Percentiles rank a stretch among this genome's conserved stretches.
Conservation (phyloP, 2,329 filamentous ascomycete genomes). For the Harringtonia lauricola region DNA sequence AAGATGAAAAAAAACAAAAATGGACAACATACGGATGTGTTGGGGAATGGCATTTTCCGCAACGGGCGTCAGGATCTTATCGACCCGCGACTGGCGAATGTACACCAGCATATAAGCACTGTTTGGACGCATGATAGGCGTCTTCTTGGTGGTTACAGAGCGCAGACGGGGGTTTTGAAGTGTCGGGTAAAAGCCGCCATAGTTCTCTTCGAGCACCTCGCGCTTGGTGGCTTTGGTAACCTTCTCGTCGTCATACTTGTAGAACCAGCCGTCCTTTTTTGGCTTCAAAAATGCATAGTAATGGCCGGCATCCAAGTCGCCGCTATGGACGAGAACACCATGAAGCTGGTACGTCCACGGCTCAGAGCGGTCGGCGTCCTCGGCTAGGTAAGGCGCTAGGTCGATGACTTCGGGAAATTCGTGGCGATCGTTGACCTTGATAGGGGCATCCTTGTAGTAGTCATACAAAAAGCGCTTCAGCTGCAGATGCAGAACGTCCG, state of each 20-base stretch:
- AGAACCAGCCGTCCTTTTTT: slow-evolving; percentile 85
- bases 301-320: slow-evolving; percentile 92
- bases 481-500: slow-evolving; percentile 86
- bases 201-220: slow-evolving; percentile 94
- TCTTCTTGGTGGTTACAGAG: slow-evolving; percentile 39
- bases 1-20: not conserved
- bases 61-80: slow-evolving; percentile 69
- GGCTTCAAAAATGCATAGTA: slow-evolving; percentile 98
- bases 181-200: slow-evolving; percentile 68
- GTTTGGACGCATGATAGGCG: slow-evolving; percentile 52
- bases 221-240: slow-evolving; percentile 88
- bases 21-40: slow-evolving; percentile 56
- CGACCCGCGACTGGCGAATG: slow-evolving; percentile 76
- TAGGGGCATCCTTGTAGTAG: slow-evolving; percentile 91
- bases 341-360: slow-evolving; percentile 88
- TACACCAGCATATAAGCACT: slow-evolving; percentile 99
- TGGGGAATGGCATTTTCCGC: slow-evolving; percentile 67
- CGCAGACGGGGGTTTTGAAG: slow-evolving; percentile 32
- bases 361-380: slow-evolving; percentile 78
- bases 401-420: slow-evolving; percentile 81
- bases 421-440: slow-evolving; percentile 94
- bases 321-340: slow-evolving; percentile 90
- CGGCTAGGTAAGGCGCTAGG: slow-evolving; percentile 75
- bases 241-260: slow-evolving; percentile 93
- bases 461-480: slow-evolving; percentile 98